A percentile compares a stretch with the other conserved stretches of the same genome.
phyloP scores from a whole-genome alignment of 495 filamentous ascomycete genomes.

The Aspergillus mulundensis region DNA sequence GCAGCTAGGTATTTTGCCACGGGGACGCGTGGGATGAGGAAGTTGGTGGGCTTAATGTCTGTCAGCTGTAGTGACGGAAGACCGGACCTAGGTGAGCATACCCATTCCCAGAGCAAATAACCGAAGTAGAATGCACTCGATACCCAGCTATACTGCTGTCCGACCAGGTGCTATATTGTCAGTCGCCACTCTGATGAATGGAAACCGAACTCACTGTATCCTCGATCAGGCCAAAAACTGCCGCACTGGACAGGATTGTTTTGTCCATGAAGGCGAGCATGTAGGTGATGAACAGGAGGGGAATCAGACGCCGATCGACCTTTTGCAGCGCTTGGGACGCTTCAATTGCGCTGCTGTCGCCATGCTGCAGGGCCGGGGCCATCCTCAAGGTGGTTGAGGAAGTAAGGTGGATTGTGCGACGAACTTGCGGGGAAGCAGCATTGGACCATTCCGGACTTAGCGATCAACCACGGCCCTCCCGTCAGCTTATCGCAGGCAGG shows the following conservation, averaged over 20 bases:
- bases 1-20: constrained; percentile 49
- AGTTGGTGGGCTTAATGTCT: constrained; percentile 23
- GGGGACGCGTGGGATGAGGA: constrained; percentile 52
- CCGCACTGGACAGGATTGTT: constrained; percentile 51
- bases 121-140: constrained; percentile 62
- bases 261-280: constrained; percentile 50
- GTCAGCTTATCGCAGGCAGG: too few species aligned
- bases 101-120: constrained; percentile 41
- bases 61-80: constrained; percentile 20
- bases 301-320: constrained; percentile 46
- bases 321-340: constrained; percentile 28
- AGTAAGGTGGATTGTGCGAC: too few species aligned
- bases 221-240: constrained; percentile 45
- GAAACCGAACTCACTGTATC: constrained; percentile 26
- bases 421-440: too few species aligned
- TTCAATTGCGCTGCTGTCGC: neutral
- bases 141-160: constrained; percentile 57
- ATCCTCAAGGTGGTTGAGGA: too few species aligned
- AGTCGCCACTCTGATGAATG: neutral
- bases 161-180: constrained; percentile 40
- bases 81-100: neutral
- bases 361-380: neutral
- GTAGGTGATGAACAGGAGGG: constrained; percentile 29
- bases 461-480: too few species aligned
- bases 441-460: too few species aligned